A percentile compares a stretch with the other conserved stretches of the same genome.
These are phyloP conservation scores for Scedosporium minutisporum DNA, from an alignment of 2,329 filamentous ascomycete species.

Conservation along the genomic window DNA sequence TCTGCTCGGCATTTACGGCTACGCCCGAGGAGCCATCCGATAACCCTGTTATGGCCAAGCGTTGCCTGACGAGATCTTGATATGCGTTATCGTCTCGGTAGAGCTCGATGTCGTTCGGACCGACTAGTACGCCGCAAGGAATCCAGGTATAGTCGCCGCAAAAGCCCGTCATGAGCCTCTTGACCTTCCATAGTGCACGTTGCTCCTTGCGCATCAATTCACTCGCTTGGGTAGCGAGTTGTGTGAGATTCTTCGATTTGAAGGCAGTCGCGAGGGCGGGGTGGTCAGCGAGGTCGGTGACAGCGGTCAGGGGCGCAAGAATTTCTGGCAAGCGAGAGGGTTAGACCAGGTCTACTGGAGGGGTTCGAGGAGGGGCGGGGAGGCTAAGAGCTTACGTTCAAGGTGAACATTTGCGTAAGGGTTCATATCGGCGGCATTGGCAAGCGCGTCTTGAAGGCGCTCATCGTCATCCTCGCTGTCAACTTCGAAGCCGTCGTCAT, in stretches of 20 bases:
- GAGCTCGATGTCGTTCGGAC: constrained; percentile 43
- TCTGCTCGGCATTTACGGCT: constrained; percentile 12
- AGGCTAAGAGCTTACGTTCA: constrained; percentile 45
- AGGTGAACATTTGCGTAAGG: constrained; percentile 64
- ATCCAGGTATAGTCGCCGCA: constrained; percentile 66
- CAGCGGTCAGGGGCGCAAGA: constrained; percentile 64
- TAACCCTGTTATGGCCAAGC: background rate
- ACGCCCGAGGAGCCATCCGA: background rate
- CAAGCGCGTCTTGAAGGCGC: constrained; percentile 48
- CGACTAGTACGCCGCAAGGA: constrained; percentile 49
- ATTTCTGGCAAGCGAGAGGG: constrained; percentile 40
- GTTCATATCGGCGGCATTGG: constrained; percentile 58
- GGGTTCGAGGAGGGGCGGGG: background rate
- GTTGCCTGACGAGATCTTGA: background rate
- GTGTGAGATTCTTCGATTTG: constrained; percentile 60
- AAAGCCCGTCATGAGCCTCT: constrained; percentile 61
- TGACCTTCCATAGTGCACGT: constrained; percentile 61
- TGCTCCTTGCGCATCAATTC: constrained; percentile 69
- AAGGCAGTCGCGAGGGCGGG: constrained; percentile 67
- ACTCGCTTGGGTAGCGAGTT: constrained; percentile 59
- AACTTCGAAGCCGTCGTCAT: constrained; percentile 70
- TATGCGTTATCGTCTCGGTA: background rate
- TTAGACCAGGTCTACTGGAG: background rate
- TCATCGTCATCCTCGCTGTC: constrained; percentile 63
- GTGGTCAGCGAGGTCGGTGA: constrained; percentile 65